Evolutionary conservation across 139 green algal species (phyloP).

Genomic region (Chlamydomonas eustigma): DNA sequence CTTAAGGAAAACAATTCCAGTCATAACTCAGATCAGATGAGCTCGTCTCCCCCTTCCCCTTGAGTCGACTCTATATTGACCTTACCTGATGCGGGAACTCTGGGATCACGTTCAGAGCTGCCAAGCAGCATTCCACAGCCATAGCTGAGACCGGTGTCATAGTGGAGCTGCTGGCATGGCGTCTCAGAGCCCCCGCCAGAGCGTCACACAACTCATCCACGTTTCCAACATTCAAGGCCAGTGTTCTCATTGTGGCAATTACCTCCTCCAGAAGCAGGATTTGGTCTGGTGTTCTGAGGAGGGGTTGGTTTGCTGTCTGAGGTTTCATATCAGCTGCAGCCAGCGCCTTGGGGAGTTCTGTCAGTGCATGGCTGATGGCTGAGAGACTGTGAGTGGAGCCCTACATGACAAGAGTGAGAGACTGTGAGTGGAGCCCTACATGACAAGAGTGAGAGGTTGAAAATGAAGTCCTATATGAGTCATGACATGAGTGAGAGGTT

Average conservation of each 20-base stretch:
- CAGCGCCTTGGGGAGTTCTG: slow-evolving; percentile 20
- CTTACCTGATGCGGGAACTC: background rate
- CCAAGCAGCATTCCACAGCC: background rate
- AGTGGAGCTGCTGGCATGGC: too few relatives aligned
- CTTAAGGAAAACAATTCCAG: background rate
- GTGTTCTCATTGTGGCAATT: background rate
- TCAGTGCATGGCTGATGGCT: slow-evolving; percentile 24
- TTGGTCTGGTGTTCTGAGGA: background rate
- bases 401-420: slow-evolving; percentile 18
- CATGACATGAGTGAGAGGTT: slow-evolving; percentile 25
- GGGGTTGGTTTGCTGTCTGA: too few relatives aligned
- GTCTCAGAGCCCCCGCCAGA: background rate
- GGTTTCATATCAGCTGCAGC: background rate
- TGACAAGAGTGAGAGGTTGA: slow-evolving; percentile 22
- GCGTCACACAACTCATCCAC: background rate
- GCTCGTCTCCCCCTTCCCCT: too few relatives aligned
- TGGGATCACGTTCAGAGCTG: background rate
- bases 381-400: slow-evolving; percentile 19
- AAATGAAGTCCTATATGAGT: background rate
- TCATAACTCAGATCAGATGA: background rate
- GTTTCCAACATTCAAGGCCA: background rate
- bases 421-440: slow-evolving; percentile 6
- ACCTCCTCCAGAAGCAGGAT: background rate
- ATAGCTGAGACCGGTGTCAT: background rate
- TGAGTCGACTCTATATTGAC: too few relatives aligned